Evolutionary conservation across 495 filamentous ascomycete species (phyloP), one percentile per base, ranked within the genome.

Genomic region (Neurospora tetrasperma): DNA sequence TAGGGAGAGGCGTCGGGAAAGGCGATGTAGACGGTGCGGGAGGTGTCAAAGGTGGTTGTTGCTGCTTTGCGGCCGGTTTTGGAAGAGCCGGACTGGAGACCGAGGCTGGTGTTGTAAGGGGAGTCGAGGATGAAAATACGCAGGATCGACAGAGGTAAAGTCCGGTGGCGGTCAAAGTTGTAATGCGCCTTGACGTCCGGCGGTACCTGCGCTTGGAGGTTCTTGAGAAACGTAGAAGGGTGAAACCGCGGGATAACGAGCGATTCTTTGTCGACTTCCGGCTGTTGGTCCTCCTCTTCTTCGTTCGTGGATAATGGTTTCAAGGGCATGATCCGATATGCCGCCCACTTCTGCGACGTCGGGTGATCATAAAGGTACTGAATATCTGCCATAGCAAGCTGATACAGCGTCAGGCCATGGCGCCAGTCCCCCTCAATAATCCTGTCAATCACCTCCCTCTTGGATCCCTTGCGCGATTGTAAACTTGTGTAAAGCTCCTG

Each of bases 391-490:
- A 93, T 94, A 69, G 92, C 93, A 5, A 95, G 83, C 77, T 94
- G 92, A 74, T 91, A 92, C 18, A 97, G 81, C 1, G 87, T 90
- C 27, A 96, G 82, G 1, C 93, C 93, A 70, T 89, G 86, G 27
- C 92, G 85, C 93, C 93, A 97, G 79, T 97, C 93, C 59, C 92
- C 92, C 72, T 94, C 90, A 0, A 91, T 75, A 46, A 97, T 90
- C 40, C 92, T 86, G 76, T 93, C 92, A 8, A 92, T 82, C 5
- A 95, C 86, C 77, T 97, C 93, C 68, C 89, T 85, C 75, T 90
- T 92, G 11, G 86, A 87, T 4, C 92, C 91, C 76, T 90, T 94
- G 31, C 88, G 82, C 8, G 76, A 70, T 70, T 85, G 84, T 71
- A 88, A 79, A 2, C 78, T 77, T n/a, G 74, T 76, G 82, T 94